phyloP scores from a whole-genome alignment of 805 yeast genomes.

The Diddensiella santjacobensis region DNA sequence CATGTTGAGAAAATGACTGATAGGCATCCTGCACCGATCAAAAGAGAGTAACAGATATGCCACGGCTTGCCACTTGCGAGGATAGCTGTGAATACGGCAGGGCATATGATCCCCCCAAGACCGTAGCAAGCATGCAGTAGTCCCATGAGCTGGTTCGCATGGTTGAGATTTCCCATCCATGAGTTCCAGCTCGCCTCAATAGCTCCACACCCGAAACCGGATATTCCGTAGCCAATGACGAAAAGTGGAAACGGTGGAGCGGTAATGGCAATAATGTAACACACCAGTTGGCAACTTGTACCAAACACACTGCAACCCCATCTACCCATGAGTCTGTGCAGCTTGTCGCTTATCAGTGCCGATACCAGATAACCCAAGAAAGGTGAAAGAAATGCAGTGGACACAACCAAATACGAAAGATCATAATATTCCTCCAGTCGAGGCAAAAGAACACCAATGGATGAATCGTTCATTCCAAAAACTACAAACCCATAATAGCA shows the following conservation, averaged over 20 bases:
- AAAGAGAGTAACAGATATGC: slow-evolving; percentile 52
- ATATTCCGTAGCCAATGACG: slow-evolving; percentile 38
- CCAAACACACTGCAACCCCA: slow-evolving; percentile 43
- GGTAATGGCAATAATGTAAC: slow-evolving; percentile 39
- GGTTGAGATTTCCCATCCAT: slow-evolving; percentile 45
- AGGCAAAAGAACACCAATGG: slow-evolving; percentile 58
- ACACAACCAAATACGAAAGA: slow-evolving; percentile 46
- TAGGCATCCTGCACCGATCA: slow-evolving; percentile 38
- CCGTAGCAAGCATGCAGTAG: slow-evolving; percentile 68
- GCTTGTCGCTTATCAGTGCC: slow-evolving; percentile 45
- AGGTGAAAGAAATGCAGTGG: slow-evolving; percentile 49
- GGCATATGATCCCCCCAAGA: slow-evolving; percentile 65
- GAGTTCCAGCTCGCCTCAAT: slow-evolving; percentile 54
- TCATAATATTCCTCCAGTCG: slow-evolving; percentile 45
- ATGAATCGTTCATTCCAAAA: slow-evolving; percentile 57
- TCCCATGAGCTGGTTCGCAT: slow-evolving; percentile 58
- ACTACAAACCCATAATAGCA: slow-evolving; percentile 36
- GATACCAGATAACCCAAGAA: slow-evolving; percentile 53
- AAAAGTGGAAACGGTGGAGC: slow-evolving; percentile 43
- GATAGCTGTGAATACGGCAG: slow-evolving; percentile 58
- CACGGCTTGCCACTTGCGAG: slow-evolving; percentile 48
- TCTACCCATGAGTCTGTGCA: slow-evolving; percentile 46
- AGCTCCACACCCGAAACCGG: slow-evolving; percentile 56
- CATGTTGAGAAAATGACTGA: slow-evolving; percentile 36
- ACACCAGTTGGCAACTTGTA: slow-evolving; percentile 33